Conservation (phyloP, 2,329 filamentous ascomycete genomes). For the Arthrobotrys sphaeroides region DNA sequence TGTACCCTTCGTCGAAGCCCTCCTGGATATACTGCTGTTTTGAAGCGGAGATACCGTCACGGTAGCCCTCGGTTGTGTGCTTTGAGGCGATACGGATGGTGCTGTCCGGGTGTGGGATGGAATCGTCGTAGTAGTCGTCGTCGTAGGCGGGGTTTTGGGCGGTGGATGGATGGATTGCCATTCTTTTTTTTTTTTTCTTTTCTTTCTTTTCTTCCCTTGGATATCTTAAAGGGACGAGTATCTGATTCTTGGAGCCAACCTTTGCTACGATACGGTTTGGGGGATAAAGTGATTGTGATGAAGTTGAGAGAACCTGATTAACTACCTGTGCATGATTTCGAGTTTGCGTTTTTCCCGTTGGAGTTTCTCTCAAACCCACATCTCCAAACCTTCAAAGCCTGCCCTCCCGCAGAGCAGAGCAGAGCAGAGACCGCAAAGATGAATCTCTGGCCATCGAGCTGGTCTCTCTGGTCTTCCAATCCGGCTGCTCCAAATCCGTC, state of each 20-base stretch:
- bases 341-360: constrained; percentile 2
- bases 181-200: neutral
- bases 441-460: constrained; percentile 41
- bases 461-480: constrained; percentile 35
- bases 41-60: constrained; percentile 80
- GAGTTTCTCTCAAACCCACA: neutral
- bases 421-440: constrained; percentile 20
- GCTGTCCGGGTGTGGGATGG: constrained; percentile 66
- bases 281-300: neutral
- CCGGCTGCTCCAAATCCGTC: neutral
- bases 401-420: neutral
- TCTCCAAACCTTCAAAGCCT: neutral
- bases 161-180: constrained; percentile 31
- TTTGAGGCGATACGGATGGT: constrained; percentile 77
- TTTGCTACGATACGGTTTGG: neutral
- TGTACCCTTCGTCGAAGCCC: constrained; percentile 91
- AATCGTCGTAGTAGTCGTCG: constrained; percentile 44
- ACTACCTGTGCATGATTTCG: neutral
- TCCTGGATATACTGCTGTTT: constrained; percentile 81
- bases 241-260: too few species aligned
- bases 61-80: constrained; percentile 86
- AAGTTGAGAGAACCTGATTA: neutral
- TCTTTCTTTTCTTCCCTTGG: neutral
- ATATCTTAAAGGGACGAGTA: too few species aligned
- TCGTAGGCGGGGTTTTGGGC: constrained; percentile 9